Evolutionary conservation across 495 filamentous ascomycete genomes (phyloP).

Genomic region (Penicillium salamii): DNA sequence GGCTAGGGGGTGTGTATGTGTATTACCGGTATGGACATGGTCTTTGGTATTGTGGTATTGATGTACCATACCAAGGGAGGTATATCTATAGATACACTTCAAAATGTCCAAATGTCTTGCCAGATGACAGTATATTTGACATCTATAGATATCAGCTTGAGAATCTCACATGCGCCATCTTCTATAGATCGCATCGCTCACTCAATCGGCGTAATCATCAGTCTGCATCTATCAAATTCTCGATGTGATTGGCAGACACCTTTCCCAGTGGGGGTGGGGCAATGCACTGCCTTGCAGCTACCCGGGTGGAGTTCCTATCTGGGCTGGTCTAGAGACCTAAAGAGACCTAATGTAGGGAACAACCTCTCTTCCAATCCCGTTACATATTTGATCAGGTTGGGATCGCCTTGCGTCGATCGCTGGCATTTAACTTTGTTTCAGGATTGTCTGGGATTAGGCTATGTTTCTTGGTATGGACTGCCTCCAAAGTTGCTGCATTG

Average conservation of each 20-base stretch:
- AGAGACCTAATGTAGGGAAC: background rate
- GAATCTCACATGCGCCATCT: too few species aligned
- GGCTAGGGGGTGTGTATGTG: slow-evolving; percentile 14
- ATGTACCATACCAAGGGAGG: background rate
- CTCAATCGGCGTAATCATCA: too few species aligned
- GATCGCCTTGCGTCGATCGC: slow-evolving; percentile 7
- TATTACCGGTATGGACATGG: slow-evolving; percentile 11
- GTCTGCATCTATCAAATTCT: too few species aligned
- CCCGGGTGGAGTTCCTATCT: slow-evolving; percentile 18
- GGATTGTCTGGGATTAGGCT: slow-evolving; percentile 4
- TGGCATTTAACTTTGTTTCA: slow-evolving; percentile 5
- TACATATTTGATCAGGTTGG: slow-evolving; percentile 2
- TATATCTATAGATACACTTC: too few species aligned
- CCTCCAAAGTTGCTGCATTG: too few species aligned
- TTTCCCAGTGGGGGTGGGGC: slow-evolving; percentile 26
- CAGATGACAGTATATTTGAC: too few species aligned
- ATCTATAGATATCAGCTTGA: too few species aligned
- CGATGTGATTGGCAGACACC: slow-evolving; percentile 11
- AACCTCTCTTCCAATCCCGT: background rate
- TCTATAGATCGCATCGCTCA: too few species aligned
- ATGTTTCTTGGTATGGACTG: background rate
- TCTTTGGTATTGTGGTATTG: slow-evolving; percentile 12
- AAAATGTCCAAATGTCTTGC: too few species aligned
- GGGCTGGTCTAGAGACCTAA: background rate
- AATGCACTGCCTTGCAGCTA: slow-evolving; percentile 29